Base-by-base conservation (phyloP, 1,284 basidiomycete genomes). In the Ustilago esculenta region DNA sequence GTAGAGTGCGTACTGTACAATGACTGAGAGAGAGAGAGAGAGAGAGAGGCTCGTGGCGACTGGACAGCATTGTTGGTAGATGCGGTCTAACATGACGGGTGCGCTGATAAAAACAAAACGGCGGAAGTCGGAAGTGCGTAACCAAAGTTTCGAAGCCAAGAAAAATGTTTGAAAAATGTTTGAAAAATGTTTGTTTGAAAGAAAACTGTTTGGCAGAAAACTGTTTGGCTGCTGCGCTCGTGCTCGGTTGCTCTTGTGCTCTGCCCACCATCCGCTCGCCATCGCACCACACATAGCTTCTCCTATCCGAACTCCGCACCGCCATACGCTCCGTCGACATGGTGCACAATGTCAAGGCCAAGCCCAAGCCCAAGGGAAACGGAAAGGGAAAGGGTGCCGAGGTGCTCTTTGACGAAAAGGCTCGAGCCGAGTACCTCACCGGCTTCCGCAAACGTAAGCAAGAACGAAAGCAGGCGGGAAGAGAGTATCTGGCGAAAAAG, bases 381-480 rank as follows among this genome's bases (percentile, higher is more conserved):
- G 47, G 51, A 25, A 57, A 54, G 39, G 71, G 59, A 29, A 74
- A 74, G 45, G 61, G 59, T 23, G 47, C 64, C 23, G 60, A 61
- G 30, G 30, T 81, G n/a, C 27, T 63, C 3, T 81, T 81, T 45
- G 78, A 81, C 59, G 79, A 81, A 14, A 70, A 56, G 39, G 73
- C 73, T 10, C 55, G 79, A 20, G 57, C 65, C 21, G 79, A 81
- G 33, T 81, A 67, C 48, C 64, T 81, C 14, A 80, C 78, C 2
- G 79, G 79, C n/a, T 81, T 81, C 54, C 58, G 63, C 35, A 80
- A 79, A 66, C 67, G 79, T 44, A 81, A 81, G 61, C 65, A 75
- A 50, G 73, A 69, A 45, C 61, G 76, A 34, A 80, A 79, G 50
- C 65, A 75, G 49, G 73, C 70, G 2, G 76, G 77, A 30, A 55